Conservation (phyloP, 2,329 filamentous ascomycete genomes). For the Cryphonectria nitschkei region DNA sequence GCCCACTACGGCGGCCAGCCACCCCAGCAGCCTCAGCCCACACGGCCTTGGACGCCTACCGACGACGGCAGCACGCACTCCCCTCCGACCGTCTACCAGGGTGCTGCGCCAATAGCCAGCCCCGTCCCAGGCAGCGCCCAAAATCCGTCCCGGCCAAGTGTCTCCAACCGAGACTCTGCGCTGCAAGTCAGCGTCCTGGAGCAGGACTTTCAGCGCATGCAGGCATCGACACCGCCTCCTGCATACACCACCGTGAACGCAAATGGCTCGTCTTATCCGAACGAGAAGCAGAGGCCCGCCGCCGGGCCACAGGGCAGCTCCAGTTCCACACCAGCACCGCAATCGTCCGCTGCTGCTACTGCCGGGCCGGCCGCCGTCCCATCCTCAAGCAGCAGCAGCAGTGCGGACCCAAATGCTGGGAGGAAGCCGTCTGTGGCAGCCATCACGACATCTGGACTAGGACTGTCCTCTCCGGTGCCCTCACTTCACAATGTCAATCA, state of each 20-base stretch:
- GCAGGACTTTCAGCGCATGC: slow-evolving; percentile 83
- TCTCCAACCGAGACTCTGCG: slow-evolving; percentile 24
- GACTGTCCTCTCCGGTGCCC: slow-evolving; percentile 45
- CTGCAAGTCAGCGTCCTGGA: slow-evolving; percentile 75
- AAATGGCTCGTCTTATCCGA: slow-evolving; percentile 65
- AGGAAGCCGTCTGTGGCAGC: slow-evolving; percentile 37
- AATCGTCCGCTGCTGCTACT: slow-evolving; percentile 20
- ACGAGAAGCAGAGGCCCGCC: slow-evolving; percentile 71
- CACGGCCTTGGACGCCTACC: slow-evolving; percentile 91
- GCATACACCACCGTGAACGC: slow-evolving; percentile 83
- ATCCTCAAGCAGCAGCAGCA: slow-evolving; percentile 29
- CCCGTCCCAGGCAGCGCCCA: slow-evolving; percentile 58
- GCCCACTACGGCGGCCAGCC: slow-evolving; percentile 72
- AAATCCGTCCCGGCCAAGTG: slow-evolving; percentile 34
- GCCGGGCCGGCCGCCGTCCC: slow-evolving; percentile 19
- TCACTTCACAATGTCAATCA: slow-evolving; percentile 67
- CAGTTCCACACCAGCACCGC: slow-evolving; percentile 37
- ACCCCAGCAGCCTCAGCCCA: slow-evolving; percentile 45
- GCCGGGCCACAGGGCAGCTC: slow-evolving; percentile 30
- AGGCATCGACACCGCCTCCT: slow-evolving; percentile 85
- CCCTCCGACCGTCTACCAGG: slow-evolving; percentile 90
- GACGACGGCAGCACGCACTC: slow-evolving; percentile 86
- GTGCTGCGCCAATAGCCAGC: slow-evolving; percentile 69
- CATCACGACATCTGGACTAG: slow-evolving; percentile 36
- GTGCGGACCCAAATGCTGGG: slow-evolving; percentile 31